phyloP scores from a whole-genome alignment of 192 early-diverging fungal genomes.

The Umbelopsis ramanniana region DNA sequence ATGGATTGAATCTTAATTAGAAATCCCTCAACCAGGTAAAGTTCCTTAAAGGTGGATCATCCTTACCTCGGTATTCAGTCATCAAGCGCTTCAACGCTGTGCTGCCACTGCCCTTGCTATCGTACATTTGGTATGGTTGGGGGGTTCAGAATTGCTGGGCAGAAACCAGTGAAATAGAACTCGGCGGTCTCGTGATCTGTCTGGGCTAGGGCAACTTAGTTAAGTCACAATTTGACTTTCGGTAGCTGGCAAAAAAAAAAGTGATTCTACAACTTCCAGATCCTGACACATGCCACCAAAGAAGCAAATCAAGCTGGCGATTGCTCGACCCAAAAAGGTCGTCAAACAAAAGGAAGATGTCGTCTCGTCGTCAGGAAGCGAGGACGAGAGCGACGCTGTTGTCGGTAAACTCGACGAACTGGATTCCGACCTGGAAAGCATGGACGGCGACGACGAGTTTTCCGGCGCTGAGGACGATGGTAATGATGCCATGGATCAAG shows the following conservation, averaged over 20 bases:
- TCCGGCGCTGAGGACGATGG: slow-evolving; percentile 39
- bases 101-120: slow-evolving; percentile 52
- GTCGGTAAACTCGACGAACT: neutral
- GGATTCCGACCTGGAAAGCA: slow-evolving; percentile 18
- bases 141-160: neutral
- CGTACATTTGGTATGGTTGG: slow-evolving; percentile 24
- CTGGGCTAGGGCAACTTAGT: neutral
- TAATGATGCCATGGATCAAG: slow-evolving; percentile 22
- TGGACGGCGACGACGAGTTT: slow-evolving; percentile 44
- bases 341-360: neutral
- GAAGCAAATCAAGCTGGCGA: slow-evolving; percentile 18
- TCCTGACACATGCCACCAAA: slow-evolving; percentile 8
- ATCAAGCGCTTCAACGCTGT: slow-evolving; percentile 89
- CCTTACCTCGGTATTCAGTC: slow-evolving; percentile 87
- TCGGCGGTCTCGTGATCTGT: neutral
- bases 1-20: neutral
- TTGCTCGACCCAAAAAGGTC: neutral
- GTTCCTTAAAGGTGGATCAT: too few relatives aligned
- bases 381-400: neutral
- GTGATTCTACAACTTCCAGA: neutral
- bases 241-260: too few relatives aligned
- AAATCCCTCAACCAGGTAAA: too few relatives aligned
- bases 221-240: too few relatives aligned
- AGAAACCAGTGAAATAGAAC: neutral
- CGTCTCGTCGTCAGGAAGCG: neutral